Percentiles rank a stretch among this genome's conserved stretches.
These are phyloP conservation scores for Alnus rubra DNA, from an alignment of 306 rosid genomes.

Conservation along the genomic window DNA sequence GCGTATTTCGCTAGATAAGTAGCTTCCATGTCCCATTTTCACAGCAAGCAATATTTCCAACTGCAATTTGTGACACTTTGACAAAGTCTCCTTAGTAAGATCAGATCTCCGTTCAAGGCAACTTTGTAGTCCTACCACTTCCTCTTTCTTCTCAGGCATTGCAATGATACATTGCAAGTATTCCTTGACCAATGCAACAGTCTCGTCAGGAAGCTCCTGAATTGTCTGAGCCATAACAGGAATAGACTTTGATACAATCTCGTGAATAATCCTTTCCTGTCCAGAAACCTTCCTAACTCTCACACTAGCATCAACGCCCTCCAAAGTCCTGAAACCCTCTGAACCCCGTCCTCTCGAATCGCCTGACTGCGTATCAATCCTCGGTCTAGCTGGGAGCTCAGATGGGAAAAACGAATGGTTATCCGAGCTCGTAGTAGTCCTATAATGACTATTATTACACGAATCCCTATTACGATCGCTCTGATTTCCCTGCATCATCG, in stretches of 20 bases:
- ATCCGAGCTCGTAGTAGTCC: conserved; percentile 72
- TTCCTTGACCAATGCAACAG: conserved; percentile 49
- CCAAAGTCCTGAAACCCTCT: conserved; percentile 64
- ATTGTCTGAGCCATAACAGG: conserved; percentile 51
- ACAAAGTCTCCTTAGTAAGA: conserved; percentile 71
- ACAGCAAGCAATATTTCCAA: conserved; percentile 71
- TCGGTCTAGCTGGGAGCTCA: conserved; percentile 82
- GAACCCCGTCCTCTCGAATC: conserved; percentile 84
- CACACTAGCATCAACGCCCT: conserved; percentile 54
- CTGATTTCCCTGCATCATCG: conserved; percentile 64
- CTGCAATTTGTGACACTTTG: conserved; percentile 70
- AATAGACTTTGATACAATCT: conserved; percentile 62
- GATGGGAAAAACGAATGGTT: conserved; percentile 89
- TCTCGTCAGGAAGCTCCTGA: conserved; percentile 79
- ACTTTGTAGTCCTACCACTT: conserved; percentile 63
- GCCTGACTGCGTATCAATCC: conserved; percentile 65
- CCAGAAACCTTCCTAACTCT: conserved; percentile 53
- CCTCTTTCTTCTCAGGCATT: conserved; percentile 71
- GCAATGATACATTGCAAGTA: conserved; percentile 71
- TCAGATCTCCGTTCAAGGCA: conserved; percentile 78
- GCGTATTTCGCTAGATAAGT: conserved; percentile 53
- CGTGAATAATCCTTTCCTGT: conserved; percentile 69
- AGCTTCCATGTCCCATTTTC: conserved; percentile 78
- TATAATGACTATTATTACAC: conserved; percentile 51
- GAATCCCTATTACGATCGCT: conserved; percentile 30